Percentiles rank a stretch among this genome's conserved stretches.
phyloP scores from a whole-genome alignment of 2,329 filamentous ascomycete genomes.

The Pestalotiopsis sp. region DNA sequence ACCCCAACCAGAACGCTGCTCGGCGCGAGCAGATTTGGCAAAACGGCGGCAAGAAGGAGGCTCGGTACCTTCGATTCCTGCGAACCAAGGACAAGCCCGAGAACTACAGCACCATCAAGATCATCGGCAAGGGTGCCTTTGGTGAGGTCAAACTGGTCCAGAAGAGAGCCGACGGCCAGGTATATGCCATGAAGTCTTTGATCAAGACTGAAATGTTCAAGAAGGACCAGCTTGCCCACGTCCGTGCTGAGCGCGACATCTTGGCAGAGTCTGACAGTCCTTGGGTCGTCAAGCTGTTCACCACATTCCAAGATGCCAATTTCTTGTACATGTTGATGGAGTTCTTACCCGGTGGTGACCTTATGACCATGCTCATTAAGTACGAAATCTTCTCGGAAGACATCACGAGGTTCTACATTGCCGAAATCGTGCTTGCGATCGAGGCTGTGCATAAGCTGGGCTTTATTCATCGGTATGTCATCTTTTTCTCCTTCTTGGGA shows the following conservation, averaged over 20 bases:
- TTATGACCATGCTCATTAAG: constrained; percentile 99
- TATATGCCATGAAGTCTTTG: constrained; percentile 97
- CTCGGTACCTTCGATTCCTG: constrained; percentile 90
- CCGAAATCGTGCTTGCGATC: constrained; percentile 96
- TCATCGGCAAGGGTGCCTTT: constrained; percentile 98
- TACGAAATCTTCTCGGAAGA: constrained; percentile 99
- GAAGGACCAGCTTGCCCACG: constrained; percentile 96
- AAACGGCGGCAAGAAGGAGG: constrained; percentile 84
- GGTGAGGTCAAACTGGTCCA: constrained; percentile 98
- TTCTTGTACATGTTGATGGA: constrained; percentile 99
- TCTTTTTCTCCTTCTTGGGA: not conserved
- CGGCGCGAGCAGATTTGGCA: constrained; percentile 85
- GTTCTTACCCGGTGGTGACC: constrained; percentile 93
- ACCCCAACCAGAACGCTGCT: constrained; percentile 72
- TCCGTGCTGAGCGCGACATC: constrained; percentile 96
- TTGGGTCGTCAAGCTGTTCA: constrained; percentile 98
- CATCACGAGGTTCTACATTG: constrained; percentile 98
- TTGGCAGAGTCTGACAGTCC: constrained; percentile 98
- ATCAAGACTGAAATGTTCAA: constrained; percentile 99
- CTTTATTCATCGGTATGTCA: constrained; percentile 87
- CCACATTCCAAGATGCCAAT: constrained; percentile 94
- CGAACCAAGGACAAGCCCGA: constrained; percentile 90
- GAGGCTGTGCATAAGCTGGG: constrained; percentile 97
- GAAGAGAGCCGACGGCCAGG: constrained; percentile 93
- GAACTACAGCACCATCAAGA: constrained; percentile 96